Percentiles rank a stretch among this genome's conserved stretches.
phyloP scores from a whole-genome alignment of 352 stramenopile species.

The Thraustotheca clavata region DNA sequence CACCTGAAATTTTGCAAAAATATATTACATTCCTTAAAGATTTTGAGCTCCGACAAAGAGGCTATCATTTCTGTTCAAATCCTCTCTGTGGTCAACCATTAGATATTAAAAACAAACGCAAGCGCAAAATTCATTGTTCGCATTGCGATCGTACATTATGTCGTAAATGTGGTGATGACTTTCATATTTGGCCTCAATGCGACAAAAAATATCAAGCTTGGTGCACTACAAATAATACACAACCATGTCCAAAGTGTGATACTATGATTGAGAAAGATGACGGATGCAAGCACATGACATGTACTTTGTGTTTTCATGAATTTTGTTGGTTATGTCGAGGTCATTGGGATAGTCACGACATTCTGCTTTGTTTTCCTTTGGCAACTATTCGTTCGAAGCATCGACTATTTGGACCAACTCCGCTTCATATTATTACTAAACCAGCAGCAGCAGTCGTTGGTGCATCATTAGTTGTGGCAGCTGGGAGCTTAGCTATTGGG shows the following conservation, averaged over 20 bases:
- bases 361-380: slow-evolving; percentile 2
- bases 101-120: neutral
- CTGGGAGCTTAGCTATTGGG: no score
- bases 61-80: slow-evolving; percentile 11
- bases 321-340: slow-evolving; percentile 18
- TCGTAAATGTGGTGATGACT: slow-evolving; percentile 7
- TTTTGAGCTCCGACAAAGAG: neutral
- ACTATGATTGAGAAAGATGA: slow-evolving; percentile 10
- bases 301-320: slow-evolving; percentile 8
- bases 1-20: slow-evolving; percentile 2
- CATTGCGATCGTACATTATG: slow-evolving; percentile 8
- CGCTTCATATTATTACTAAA: slow-evolving; percentile 12
- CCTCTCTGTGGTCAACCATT: slow-evolving; percentile 8
- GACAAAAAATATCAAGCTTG: neutral
- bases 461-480: neutral
- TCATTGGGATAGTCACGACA: slow-evolving; percentile 6
- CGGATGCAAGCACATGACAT: slow-evolving; percentile 21
- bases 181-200: neutral
- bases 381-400: slow-evolving; percentile 13
- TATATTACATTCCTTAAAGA: slow-evolving; percentile 10
- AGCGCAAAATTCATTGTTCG: neutral
- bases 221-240: neutral
- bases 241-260: slow-evolving; percentile 7
- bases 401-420: slow-evolving; percentile 8
- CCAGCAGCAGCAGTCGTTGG: no score